These are phyloP conservation scores for Elsinoe arachidis DNA, from an alignment of 2,329 filamentous ascomycete species.

Conservation along the genomic window DNA sequence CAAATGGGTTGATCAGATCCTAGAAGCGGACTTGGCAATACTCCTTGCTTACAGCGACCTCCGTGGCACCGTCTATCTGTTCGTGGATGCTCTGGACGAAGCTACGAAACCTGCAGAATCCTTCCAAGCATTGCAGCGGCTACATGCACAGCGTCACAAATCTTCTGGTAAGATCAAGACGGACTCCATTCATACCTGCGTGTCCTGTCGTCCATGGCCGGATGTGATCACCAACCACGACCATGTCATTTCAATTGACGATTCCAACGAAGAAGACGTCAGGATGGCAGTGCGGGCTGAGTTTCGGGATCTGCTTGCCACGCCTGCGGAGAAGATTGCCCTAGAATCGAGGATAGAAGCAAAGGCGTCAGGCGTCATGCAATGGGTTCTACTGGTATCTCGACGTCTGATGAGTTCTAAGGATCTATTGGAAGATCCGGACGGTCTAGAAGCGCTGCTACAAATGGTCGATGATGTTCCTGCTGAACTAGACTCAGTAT, in stretches of 20 bases:
- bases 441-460: neutral
- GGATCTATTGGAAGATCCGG: neutral
- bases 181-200: neutral
- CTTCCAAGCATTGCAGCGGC: neutral
- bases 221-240: neutral
- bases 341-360: neutral
- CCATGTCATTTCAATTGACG: neutral
- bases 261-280: neutral
- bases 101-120: neutral
- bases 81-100: neutral
- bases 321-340: neutral
- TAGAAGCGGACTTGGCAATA: neutral
- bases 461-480: neutral
- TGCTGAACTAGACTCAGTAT: neutral
- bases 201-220: neutral
- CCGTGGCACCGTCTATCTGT: neutral
- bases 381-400: neutral
- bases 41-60: neutral
- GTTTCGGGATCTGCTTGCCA: neutral
- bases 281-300: neutral
- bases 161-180: neutral
- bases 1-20: neutral
- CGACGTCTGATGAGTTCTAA: neutral
- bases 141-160: neutral
- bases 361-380: neutral